These are phyloP conservation scores for Neofusicoccum laricinum DNA, from an alignment of 2,329 filamentous ascomycete genomes.

Conservation along the genomic window DNA sequence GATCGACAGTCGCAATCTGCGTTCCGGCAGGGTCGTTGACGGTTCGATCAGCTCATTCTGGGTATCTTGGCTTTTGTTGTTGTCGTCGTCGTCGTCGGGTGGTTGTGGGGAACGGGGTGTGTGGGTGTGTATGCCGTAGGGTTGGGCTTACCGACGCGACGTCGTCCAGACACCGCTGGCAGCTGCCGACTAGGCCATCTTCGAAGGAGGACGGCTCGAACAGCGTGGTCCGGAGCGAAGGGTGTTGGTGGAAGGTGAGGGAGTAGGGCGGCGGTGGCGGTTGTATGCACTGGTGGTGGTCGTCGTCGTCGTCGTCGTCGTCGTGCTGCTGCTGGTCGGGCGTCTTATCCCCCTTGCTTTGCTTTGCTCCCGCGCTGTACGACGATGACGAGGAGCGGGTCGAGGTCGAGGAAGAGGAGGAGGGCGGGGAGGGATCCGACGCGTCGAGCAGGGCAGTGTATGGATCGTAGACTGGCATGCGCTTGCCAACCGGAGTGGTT, in stretches of 20 bases:
- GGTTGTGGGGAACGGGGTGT: background rate
- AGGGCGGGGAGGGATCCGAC: background rate
- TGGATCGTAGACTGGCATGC: constrained; percentile 15
- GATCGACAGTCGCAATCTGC: background rate
- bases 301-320: background rate
- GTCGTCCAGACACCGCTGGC: background rate
- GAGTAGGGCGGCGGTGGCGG: background rate
- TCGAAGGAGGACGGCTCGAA: constrained; percentile 9
- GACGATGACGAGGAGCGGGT: background rate
- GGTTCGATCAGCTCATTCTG: background rate
- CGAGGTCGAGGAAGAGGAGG: background rate
- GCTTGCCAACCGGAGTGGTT: background rate
- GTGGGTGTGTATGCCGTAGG: background rate
- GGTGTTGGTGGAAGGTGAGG: background rate
- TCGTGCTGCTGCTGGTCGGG: background rate
- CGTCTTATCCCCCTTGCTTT: background rate
- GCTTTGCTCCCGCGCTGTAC: background rate
- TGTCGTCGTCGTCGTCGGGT: background rate
- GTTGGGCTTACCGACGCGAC: background rate
- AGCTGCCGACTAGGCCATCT: background rate
- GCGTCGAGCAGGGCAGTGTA: constrained; percentile 7
- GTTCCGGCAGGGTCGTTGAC: background rate
- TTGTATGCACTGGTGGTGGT: background rate
- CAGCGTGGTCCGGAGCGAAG: constrained; percentile 6
- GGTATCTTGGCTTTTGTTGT: background rate